Evolutionary conservation across 352 stramenopile genomes (phyloP), one percentile per base, ranked within the genome.

Genomic region (Peronospora belbahrii): DNA sequence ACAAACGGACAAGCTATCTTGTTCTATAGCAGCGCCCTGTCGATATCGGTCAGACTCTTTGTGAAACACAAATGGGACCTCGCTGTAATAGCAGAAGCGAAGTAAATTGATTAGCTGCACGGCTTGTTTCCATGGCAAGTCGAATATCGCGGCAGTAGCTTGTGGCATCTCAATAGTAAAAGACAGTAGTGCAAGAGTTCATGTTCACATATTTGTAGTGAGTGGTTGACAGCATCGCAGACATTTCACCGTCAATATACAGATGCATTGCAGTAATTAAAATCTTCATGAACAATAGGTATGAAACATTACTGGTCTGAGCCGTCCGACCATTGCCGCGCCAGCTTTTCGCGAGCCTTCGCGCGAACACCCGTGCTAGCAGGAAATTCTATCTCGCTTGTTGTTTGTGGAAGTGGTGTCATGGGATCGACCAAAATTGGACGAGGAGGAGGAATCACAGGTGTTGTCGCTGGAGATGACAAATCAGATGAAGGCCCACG

Each of bases 1-100:
- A 81, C 56, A 69, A 90, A 41, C 94, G 98, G 68, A 98, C 95
- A 2, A 98, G 98, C 63, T 88, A 80, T n/a, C 64, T 97, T 17
- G 95, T 95, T n/a, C 83, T 98, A 33, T n/a, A 89, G 97, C 50
- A 95, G 83, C 28, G 62, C 96, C 3, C 59, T 95, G 24, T 71
- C 95, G 1, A 77, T 88, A 46, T 63, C 98, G 15, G 94, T 91
- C 14, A 89, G n/a, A n/a, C n/a, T 96, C 7, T 92, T 68, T 25
- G 66, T 84, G 17, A 82, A 72, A 33, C 67, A 94, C 46, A 67
- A 78, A 25, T 91, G 95, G 50, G 72, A 88, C 17, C 97, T 97
- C 71, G 96, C 95, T 42, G 97, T 90, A 37, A 94, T 97, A 28
- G 87, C 83, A 18, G 85, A n/a, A n/a, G n/a, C n/a, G n/a, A n/a